Evolutionary conservation across 768 basidiomycete species (phyloP).

Genomic region (Lepiota venenata): DNA sequence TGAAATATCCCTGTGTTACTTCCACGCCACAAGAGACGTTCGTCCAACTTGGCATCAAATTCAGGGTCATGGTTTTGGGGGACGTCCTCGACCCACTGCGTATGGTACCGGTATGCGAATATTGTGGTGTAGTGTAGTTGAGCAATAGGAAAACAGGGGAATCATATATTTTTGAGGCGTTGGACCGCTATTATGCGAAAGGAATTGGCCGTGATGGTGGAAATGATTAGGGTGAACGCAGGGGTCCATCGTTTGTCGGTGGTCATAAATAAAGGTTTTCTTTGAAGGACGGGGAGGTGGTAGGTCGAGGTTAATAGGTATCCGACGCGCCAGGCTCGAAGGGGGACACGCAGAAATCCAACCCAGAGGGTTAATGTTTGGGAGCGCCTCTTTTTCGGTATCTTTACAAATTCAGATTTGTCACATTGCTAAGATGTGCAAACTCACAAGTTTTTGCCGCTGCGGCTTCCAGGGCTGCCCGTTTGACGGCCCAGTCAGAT

Average conservation of each 20-base stretch:
- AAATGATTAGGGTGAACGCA: constrained; percentile 43
- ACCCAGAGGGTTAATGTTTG: constrained; percentile 25
- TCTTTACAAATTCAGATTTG: constrained; percentile 15
- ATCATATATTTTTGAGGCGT: constrained; percentile 36
- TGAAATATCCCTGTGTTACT: constrained; percentile 65
- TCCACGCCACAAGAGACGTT: constrained; percentile 70
- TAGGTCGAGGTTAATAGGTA: constrained; percentile 29
- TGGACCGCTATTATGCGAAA: constrained; percentile 45
- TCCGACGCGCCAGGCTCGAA: constrained; percentile 32
- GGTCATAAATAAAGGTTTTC: constrained; percentile 50
- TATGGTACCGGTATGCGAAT: constrained; percentile 49
- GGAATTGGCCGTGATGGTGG: constrained; percentile 49
- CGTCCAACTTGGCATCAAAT: constrained; percentile 63
- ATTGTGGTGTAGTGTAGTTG: constrained; percentile 50
- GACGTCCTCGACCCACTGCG: constrained; percentile 42
- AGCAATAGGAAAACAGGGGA: constrained; percentile 52
- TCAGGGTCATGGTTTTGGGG: constrained; percentile 49
- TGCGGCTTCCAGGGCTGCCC: constrained; percentile 26
- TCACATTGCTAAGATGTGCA: neutral
- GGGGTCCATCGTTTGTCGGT: constrained; percentile 44
- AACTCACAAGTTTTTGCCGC: constrained; percentile 23
- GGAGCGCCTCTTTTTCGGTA: constrained; percentile 27
- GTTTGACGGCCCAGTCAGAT: constrained; percentile 30
- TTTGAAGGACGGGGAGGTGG: constrained; percentile 28
- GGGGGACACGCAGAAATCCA: constrained; percentile 41